Base-by-base conservation (phyloP, 768 basidiomycete species). In the Hydnomerulius pinastri region DNA sequence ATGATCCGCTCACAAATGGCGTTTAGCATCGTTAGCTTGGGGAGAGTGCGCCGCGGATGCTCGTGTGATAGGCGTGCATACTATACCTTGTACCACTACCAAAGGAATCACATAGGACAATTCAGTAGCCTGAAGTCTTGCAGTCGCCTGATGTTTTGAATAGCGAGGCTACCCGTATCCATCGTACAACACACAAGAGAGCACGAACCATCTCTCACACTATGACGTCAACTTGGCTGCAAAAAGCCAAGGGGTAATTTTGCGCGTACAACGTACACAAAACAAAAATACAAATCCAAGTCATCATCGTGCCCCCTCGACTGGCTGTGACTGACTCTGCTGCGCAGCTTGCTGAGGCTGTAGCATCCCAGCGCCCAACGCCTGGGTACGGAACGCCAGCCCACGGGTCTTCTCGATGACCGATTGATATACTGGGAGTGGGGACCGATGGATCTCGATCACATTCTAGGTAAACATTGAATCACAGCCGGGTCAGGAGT, bases 391-490 rank as follows among this genome's bases (percentile, higher is more conserved):
- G 70, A 97, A 83, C 0, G 92, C 85, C 50, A 98, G 76, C 36
- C 94, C 93, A 38, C 92, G 85, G 1, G 94, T 97, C 68, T 94
- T 96, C 69, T 98, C 95, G 59, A 97, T 97, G 59, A 98, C 86
- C 4, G 88, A 81, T 64, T 96, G 95, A 71, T 96, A 96, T 17
- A 95, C 85, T 2, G 95, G 92, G 36, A 87, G 78, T 35, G 92
- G 82, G 6, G 92, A 89, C 13, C 94, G 85, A 67, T 91, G 85
- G 69, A 98, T 98, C 71, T 95, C 88, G 61, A 98, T 96, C 59
- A 96, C 90, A 66, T 98, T 97, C 92, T 94, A 70, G 23, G 54
- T n/a, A 27, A 45, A 39, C 40, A 45, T 17, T 45, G 8, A 44
- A 12, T 9, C 7, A 10, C 17, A 20, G 9, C 18, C n/a, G 8